Conservation (phyloP, 2,329 filamentous ascomycete genomes). For the Claviceps quebecensis region DNA sequence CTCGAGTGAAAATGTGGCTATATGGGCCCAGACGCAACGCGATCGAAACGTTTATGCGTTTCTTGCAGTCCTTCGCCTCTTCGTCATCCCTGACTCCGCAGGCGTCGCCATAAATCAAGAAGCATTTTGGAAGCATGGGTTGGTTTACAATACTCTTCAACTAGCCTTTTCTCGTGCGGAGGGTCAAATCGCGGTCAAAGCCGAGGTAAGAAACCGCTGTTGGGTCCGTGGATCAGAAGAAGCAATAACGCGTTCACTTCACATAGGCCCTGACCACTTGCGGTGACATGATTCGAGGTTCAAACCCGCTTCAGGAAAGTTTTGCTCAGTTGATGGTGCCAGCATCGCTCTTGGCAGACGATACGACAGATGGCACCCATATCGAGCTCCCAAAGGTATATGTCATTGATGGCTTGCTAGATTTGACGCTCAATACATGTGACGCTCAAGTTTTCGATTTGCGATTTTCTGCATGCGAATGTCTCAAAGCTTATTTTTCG, state of each 20-base stretch:
- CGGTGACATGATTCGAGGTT: slow-evolving; percentile 76
- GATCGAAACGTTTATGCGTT: slow-evolving; percentile 90
- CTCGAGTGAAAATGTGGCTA: slow-evolving; percentile 44
- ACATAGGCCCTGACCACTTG: slow-evolving; percentile 64
- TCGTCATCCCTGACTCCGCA: slow-evolving; percentile 66
- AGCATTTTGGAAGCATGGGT: slow-evolving; percentile 70
- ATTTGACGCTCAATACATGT: slow-evolving; percentile 60
- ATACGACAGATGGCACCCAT: slow-evolving; percentile 22
- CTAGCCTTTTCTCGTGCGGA: slow-evolving; percentile 65
- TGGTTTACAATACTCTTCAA: slow-evolving; percentile 66
- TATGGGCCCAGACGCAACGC: slow-evolving; percentile 63
- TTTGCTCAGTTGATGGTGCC: slow-evolving; percentile 79
- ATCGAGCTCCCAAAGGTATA: slow-evolving; percentile 54
- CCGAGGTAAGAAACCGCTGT: slow-evolving; percentile 44
- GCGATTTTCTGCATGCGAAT: slow-evolving; percentile 73
- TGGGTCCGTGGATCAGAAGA: slow-evolving; percentile 1
- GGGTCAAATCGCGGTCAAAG: slow-evolving; percentile 57
- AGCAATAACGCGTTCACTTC: slow-evolving; percentile 6
- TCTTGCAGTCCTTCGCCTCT: slow-evolving; percentile 72
- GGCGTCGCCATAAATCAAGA: slow-evolving; percentile 73
- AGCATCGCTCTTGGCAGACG: slow-evolving; percentile 33
- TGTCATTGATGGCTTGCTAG: slow-evolving; percentile 85
- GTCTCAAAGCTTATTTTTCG: slow-evolving; percentile 83
- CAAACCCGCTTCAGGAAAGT: slow-evolving; percentile 65
- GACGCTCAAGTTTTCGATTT: slow-evolving; percentile 59